Conservation (phyloP, 2,329 filamentous ascomycete species). For the Bipolaris zeicola region DNA sequence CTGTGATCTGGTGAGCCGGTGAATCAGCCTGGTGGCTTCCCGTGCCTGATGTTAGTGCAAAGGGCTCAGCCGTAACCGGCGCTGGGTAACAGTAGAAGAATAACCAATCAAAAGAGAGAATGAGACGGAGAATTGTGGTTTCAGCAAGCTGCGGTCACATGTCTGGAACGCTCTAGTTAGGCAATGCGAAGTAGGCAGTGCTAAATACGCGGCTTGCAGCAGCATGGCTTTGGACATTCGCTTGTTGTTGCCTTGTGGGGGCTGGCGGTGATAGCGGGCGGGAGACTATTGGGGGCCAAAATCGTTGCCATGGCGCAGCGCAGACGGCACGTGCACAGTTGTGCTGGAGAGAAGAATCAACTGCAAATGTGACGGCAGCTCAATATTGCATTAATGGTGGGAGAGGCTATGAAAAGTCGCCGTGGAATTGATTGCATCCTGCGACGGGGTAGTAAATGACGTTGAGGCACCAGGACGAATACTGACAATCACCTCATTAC, state of each 20-base stretch:
- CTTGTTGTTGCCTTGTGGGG: slow-evolving; percentile 12
- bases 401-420: neutral
- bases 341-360: neutral
- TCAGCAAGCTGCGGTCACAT: neutral
- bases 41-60: neutral
- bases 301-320: slow-evolving; percentile 1
- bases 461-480: neutral
- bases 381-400: neutral
- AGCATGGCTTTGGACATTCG: slow-evolving; percentile 13
- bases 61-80: neutral
- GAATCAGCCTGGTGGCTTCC: slow-evolving; percentile 6
- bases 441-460: neutral
- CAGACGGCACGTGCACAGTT: neutral
- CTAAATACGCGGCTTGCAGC: slow-evolving; percentile 24
- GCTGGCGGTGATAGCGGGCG: slow-evolving; percentile 2
- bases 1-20: neutral
- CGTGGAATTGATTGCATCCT: neutral
- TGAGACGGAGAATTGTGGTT: neutral
- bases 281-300: slow-evolving; percentile 19
- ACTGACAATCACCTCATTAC: neutral
- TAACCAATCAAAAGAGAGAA: neutral
- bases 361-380: neutral
- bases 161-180: neutral
- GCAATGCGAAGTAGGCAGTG: slow-evolving; percentile 13
- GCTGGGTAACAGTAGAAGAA: neutral